These are phyloP conservation scores for Lactarius indigo DNA, from an alignment of 768 basidiomycete genomes.

Conservation along the genomic window DNA sequence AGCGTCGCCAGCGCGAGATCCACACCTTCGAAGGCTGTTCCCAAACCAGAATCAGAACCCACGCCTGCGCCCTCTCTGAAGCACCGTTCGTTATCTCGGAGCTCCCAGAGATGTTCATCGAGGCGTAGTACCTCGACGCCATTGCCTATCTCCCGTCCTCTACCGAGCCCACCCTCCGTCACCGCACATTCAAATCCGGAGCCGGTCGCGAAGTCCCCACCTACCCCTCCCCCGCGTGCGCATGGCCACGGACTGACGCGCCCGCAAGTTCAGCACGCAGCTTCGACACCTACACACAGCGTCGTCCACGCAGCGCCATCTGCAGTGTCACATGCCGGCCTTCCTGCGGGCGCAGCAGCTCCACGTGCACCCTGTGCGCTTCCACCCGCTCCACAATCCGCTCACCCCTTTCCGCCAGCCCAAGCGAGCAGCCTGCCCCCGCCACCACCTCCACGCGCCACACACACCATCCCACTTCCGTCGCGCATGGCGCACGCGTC, in stretches of 20 bases:
- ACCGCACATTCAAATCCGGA: conserved; percentile 12
- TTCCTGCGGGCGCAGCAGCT: conserved; percentile 5
- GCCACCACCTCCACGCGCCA: conserved; percentile 6
- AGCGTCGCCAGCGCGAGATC: background rate
- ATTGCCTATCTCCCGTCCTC: conserved; percentile 19
- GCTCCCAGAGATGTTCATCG: background rate
- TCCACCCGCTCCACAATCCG: background rate
- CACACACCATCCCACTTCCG: background rate
- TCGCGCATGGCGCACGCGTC: background rate
- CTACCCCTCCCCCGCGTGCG: conserved; percentile 6
- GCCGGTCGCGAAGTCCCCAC: conserved; percentile 4
- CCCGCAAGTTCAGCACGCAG: background rate
- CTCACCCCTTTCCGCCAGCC: background rate
- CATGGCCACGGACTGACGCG: background rate
- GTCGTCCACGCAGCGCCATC: background rate
- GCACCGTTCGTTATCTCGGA: conserved; percentile 1
- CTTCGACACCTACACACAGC: background rate
- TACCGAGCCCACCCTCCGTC: conserved; percentile 19
- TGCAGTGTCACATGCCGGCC: background rate
- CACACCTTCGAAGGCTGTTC: background rate
- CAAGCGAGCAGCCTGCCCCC: background rate
- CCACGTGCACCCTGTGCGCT: background rate
- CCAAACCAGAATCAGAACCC: background rate
- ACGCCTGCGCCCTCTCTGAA: background rate
- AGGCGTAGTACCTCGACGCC: conserved; percentile 19